Conservation (phyloP, 108 stramenopile genomes). For the Nitzschia putrida region DNA sequence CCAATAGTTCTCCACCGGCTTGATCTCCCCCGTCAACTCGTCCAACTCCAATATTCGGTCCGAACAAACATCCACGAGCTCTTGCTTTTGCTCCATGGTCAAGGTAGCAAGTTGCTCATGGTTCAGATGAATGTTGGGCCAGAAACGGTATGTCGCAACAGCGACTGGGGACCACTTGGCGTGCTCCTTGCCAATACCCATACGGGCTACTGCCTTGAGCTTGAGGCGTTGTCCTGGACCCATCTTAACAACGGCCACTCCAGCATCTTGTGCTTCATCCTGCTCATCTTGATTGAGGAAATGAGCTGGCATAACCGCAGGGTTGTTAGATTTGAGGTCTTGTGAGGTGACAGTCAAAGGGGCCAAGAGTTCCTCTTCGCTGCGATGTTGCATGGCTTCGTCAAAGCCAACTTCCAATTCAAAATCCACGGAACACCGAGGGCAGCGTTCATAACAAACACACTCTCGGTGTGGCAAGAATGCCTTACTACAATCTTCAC, state of each 20-base stretch:
- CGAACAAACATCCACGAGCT: slow-evolving; percentile 86
- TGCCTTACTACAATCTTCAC: slow-evolving; percentile 64
- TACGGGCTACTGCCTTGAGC: slow-evolving; percentile 89
- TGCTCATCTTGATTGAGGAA: slow-evolving; percentile 84
- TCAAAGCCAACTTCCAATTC: slow-evolving; percentile 84
- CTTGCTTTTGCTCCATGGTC: slow-evolving; percentile 87
- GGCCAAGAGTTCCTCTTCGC: slow-evolving; percentile 65
- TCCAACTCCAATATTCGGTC: slow-evolving; percentile 84
- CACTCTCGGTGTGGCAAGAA: slow-evolving; percentile 81
- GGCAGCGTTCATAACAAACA: slow-evolving; percentile 83
- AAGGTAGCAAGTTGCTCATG: slow-evolving; percentile 84
- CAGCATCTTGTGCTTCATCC: slow-evolving; percentile 83
- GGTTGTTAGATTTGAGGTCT: slow-evolving; percentile 75
- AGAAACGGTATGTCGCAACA: slow-evolving; percentile 92
- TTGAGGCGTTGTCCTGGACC: slow-evolving; percentile 93
- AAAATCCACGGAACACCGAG: slow-evolving; percentile 86
- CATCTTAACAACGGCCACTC: slow-evolving; percentile 91
- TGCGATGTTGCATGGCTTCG: slow-evolving; percentile 44
- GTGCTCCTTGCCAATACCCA: slow-evolving; percentile 97
- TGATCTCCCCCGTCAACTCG: slow-evolving; percentile 64
- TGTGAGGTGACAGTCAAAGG: slow-evolving; percentile 75
- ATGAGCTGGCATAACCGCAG: slow-evolving; percentile 71
- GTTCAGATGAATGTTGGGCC: slow-evolving; percentile 90
- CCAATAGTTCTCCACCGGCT: slow-evolving; percentile 76
- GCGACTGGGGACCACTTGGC: slow-evolving; percentile 98